Evolutionary conservation across 345 rosid genomes (phyloP).

Genomic region (Boechera divaricarpa): DNA sequence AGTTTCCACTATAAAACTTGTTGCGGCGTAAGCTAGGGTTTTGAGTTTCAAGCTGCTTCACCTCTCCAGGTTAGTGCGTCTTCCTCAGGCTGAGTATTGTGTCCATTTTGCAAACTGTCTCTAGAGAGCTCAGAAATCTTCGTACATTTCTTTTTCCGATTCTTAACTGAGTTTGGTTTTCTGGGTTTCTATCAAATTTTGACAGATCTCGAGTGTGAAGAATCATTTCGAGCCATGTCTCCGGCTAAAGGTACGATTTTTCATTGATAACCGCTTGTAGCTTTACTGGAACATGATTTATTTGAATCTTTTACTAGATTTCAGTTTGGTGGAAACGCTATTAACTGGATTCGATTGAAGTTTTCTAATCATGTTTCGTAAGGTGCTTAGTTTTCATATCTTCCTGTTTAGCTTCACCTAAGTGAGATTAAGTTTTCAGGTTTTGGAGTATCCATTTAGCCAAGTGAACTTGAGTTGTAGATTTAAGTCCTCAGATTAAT

Average conservation of each 20-base stretch:
- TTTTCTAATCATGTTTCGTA: not conserved
- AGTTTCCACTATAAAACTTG: too few species aligned
- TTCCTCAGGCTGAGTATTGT: not conserved
- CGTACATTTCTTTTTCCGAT: constrained; percentile 12
- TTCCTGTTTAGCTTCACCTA: not conserved
- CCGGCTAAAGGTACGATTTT: constrained; percentile 46
- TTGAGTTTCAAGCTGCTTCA: constrained; percentile 9
- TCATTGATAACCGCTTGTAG: not conserved
- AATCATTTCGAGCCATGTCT: constrained; percentile 38
- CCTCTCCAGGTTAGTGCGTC: constrained; percentile 33
- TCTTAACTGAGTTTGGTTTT: constrained; percentile 8
- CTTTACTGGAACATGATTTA: not conserved
- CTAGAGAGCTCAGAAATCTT: not conserved
- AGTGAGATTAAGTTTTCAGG: not conserved
- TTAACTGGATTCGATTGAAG: not conserved
- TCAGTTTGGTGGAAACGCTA: not conserved
- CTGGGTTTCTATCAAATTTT: not conserved
- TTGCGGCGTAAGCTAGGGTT: too few species aligned
- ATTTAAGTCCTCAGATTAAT: not conserved
- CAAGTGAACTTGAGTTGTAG: not conserved
- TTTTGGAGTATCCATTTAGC: not conserved
- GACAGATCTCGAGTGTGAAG: constrained; percentile 32
- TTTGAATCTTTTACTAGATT: constrained; percentile 3
- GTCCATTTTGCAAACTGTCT: not conserved
- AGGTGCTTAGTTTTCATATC: not conserved